phyloP scores from a whole-genome alignment of 208 protist species.

The Kentomonas sorsogonicus region DNA sequence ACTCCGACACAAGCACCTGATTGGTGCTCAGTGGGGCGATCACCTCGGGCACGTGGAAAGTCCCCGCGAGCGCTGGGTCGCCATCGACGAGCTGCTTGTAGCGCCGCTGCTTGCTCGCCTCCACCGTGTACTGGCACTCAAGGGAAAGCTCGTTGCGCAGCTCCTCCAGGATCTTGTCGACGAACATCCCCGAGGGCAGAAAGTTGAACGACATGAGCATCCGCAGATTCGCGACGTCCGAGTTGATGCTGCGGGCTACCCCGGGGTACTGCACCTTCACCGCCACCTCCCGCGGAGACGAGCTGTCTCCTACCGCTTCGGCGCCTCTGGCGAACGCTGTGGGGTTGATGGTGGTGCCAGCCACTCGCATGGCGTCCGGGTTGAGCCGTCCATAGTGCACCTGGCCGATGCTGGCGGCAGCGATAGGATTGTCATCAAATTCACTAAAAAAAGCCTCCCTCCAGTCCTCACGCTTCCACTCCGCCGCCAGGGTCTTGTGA shows the following conservation, averaged over 20 bases:
- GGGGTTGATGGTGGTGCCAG: conserved; percentile 18
- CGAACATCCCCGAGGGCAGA: conserved; percentile 75
- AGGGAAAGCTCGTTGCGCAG: conserved; percentile 58
- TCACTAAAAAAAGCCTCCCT: conserved; percentile 39
- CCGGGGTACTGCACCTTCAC: conserved; percentile 90
- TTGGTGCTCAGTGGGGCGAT: conserved; percentile 48
- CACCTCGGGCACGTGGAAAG: conserved; percentile 72
- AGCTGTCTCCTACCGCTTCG: too few species aligned
- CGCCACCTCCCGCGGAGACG: conserved; percentile 86
- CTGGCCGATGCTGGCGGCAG: conserved; percentile 95
- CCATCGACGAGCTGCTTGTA: conserved; percentile 41
- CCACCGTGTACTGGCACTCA: conserved; percentile 68
- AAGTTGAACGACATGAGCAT: conserved; percentile 69
- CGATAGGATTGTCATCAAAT: conserved; percentile 91
- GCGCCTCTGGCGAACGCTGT: conserved; percentile 55
- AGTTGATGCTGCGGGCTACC: conserved; percentile 80
- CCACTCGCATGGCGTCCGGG: conserved; percentile 38
- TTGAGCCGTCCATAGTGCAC: conserved; percentile 76
- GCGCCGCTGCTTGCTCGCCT: conserved; percentile 59
- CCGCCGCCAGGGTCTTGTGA: conserved; percentile 32
- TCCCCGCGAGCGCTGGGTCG: conserved; percentile 27
- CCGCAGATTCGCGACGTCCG: conserved; percentile 86
- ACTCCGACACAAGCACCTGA: conserved; percentile 60
- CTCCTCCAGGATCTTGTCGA: conserved; percentile 74
- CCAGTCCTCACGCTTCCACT: conserved; percentile 43